A percentile compares a stretch with the other conserved stretches of the same genome.
Evolutionary conservation across 1,284 basidiomycete species (phyloP).

Genomic region (Pseudozyma sp.): DNA sequence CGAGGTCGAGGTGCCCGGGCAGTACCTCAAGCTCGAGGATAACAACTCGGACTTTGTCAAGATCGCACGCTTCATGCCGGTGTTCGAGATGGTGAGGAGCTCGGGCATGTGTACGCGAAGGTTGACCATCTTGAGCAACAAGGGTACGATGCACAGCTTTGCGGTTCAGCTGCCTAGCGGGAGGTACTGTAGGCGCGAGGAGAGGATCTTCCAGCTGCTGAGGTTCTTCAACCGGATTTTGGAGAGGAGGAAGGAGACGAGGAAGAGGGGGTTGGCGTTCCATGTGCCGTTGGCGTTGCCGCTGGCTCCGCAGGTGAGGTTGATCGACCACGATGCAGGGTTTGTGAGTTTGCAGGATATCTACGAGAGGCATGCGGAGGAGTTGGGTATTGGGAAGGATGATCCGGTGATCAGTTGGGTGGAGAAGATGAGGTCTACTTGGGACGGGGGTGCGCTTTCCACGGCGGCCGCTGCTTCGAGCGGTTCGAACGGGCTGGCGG

Average conservation of each 20-base stretch:
- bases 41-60: conserved; percentile 90
- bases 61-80: conserved; percentile 89
- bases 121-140: conserved; percentile 90
- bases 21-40: conserved; percentile 87
- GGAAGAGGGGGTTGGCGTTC: conserved; percentile 91
- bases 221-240: conserved; percentile 83
- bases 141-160: conserved; percentile 88
- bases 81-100: conserved; percentile 86
- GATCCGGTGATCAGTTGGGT: conserved; percentile 75
- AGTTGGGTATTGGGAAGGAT: conserved; percentile 82
- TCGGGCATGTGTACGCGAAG: conserved; percentile 90
- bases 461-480: neutral
- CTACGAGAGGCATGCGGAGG: conserved; percentile 88
- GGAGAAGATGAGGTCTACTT: conserved; percentile 66
- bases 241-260: conserved; percentile 82
- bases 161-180: conserved; percentile 90
- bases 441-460: conserved; percentile 40
- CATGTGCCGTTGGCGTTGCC: conserved; percentile 89
- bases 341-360: conserved; percentile 93
- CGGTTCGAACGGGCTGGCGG: no score
- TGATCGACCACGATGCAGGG: conserved; percentile 90
- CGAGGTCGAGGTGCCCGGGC: conserved; percentile 97
- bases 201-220: conserved; percentile 90
- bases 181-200: conserved; percentile 89
- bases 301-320: conserved; percentile 83